Percentiles rank a stretch among this genome's conserved stretches.
Conservation (phyloP, 352 stramenopile species). For the Pythium graminicola region DNA sequence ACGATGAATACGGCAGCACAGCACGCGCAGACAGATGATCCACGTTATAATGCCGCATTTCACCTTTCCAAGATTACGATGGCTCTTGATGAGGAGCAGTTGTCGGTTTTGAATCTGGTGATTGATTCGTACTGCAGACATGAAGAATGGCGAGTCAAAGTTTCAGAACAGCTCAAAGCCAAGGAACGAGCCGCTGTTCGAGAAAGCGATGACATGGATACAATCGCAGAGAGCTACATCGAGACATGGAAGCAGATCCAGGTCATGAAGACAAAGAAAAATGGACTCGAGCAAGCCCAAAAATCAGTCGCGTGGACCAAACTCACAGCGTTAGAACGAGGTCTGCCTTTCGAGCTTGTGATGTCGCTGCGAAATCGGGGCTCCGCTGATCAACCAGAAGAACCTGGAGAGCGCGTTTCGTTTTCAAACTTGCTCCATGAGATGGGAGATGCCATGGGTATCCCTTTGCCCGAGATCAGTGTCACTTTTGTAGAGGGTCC, state of each 20-base stretch:
- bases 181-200: constrained; percentile 43
- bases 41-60: constrained; percentile 70
- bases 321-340: constrained; percentile 54
- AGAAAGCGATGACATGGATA: constrained; percentile 32
- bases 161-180: constrained; percentile 63
- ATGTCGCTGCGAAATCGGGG: constrained; percentile 74
- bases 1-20: constrained; percentile 84
- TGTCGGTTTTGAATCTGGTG: constrained; percentile 70
- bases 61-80: constrained; percentile 72
- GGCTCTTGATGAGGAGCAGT: constrained; percentile 77
- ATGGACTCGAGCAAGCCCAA: constrained; percentile 51
- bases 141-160: constrained; percentile 63
- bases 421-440: constrained; percentile 56
- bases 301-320: constrained; percentile 54
- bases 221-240: constrained; percentile 64
- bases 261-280: constrained; percentile 52
- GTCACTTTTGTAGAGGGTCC: constrained; percentile 57
- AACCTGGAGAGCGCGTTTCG: constrained; percentile 27
- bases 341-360: constrained; percentile 67
- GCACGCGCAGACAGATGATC: constrained; percentile 61
- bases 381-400: constrained; percentile 41
- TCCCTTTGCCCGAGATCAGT: constrained; percentile 78
- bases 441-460: constrained; percentile 63
- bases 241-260: constrained; percentile 60
- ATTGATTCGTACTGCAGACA: constrained; percentile 65